Base-by-base conservation (phyloP, 495 filamentous ascomycete species). In the Penicillium macrosclerotiorum region DNA sequence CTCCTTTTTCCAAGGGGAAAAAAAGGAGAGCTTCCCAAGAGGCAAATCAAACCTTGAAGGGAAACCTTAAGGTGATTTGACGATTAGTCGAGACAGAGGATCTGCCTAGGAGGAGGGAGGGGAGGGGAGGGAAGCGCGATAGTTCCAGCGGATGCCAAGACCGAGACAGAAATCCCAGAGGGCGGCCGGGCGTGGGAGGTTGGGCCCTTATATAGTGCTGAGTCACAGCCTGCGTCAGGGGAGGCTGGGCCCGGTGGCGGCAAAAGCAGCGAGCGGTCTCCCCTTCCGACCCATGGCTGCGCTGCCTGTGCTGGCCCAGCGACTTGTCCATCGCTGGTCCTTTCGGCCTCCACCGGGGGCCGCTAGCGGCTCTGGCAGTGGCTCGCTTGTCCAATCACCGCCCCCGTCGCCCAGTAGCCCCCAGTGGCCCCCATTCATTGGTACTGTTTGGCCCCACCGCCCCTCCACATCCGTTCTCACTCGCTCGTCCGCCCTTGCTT, bases 151-250 rank as follows among this genome's bases (percentile, higher is more conserved):
- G 59, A 60, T 73, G 71, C 71, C 71, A 74, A 74, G 71, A 74
- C 68, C 71, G 65, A 63, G 54, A 66, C 59, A 57, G 60, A 56
- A 68, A 62, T 62, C 60, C 55, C 56, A 60, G 49, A 42, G 52
- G 37, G 38, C 31, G 22, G 23, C 25, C 50, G 57, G 59, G 64
- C 62, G 67, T 62, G 69, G 71, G 69, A 72, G 69, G 62, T 64
- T 64, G 67, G 61, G 52, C 52, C 68, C 63, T 73, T 73, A 66
- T 72, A 75, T 75, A 73, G 65, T 63, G 63, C 62, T 67, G 68
- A 70, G 41, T 67, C 67, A 66, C 56, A 45, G 56, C 54, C 42
- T 33, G 51, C 54, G 51, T 61, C 65, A 63, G 68, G 66, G 68
- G 60, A 67, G 60, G 67, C 67, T 68, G 64, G 67, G 52, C 56